A percentile compares a stretch with the other conserved stretches of the same genome.
These are phyloP conservation scores for Magnusiomyces fungicola DNA, from an alignment of 1,139 yeast species.

Conservation along the genomic window DNA sequence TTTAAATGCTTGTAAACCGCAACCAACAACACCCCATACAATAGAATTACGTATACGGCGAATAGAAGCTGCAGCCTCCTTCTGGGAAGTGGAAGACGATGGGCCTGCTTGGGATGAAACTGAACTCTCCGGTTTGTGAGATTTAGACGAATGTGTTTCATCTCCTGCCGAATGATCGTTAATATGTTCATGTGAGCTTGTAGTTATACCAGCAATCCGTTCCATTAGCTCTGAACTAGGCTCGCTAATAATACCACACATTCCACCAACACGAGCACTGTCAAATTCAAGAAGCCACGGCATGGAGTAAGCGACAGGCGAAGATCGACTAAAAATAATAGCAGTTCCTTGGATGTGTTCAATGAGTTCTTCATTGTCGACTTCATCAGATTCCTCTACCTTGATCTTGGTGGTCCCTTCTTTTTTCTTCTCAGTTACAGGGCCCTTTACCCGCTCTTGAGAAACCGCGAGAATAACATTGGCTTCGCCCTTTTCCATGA, in stretches of 20 bases:
- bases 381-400: not conserved
- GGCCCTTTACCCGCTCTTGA: too few species aligned
- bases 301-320: constrained; percentile 41
- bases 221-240: constrained; percentile 35
- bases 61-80: not conserved
- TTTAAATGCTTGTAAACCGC: constrained; percentile 2
- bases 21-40: not conserved
- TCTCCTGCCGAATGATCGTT: not conserved
- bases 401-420: not conserved
- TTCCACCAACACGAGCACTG: constrained; percentile 42
- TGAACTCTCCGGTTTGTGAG: not conserved
- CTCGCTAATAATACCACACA: constrained; percentile 52
- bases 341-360: not conserved
- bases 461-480: not conserved
- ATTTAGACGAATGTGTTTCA: not conserved
- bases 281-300: constrained; percentile 41
- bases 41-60: not conserved
- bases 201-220: not conserved
- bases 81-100: not conserved
- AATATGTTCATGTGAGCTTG: too few species aligned
- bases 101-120: not conserved
- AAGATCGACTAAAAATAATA: not conserved
- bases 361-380: not conserved
- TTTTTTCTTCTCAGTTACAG: not conserved
- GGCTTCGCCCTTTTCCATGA: not conserved